Evolutionary conservation across 441 rosid species (phyloP).

Genomic region (Eruca vesicaria): DNA sequence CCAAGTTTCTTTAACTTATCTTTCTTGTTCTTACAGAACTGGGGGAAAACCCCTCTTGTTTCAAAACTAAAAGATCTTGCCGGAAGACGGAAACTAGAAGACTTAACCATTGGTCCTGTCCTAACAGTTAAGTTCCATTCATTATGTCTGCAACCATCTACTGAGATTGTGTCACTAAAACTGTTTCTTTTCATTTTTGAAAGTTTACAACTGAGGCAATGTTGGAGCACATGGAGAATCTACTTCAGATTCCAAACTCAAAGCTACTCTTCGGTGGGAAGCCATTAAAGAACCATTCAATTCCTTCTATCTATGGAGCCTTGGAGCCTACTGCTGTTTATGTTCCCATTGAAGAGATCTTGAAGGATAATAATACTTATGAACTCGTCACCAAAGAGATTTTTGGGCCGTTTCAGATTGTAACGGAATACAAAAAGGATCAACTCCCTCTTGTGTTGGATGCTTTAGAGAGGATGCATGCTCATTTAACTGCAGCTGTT

Average conservation of each 20-base stretch:
- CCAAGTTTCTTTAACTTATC: background rate
- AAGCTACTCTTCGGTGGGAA: slow-evolving; percentile 91
- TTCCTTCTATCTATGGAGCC: slow-evolving; percentile 89
- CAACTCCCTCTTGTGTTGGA: slow-evolving; percentile 80
- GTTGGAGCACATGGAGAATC: slow-evolving; percentile 73
- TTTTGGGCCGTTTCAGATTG: slow-evolving; percentile 97
- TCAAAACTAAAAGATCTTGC: slow-evolving; percentile 81
- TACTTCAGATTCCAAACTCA: slow-evolving; percentile 81
- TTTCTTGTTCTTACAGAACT: slow-evolving; percentile 50
- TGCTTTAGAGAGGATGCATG: slow-evolving; percentile 89
- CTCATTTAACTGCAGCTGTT: slow-evolving; percentile 93
- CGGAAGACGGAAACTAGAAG: slow-evolving; percentile 83
- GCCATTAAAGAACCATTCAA: slow-evolving; percentile 72
- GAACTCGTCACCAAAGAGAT: slow-evolving; percentile 85
- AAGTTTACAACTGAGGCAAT: slow-evolving; percentile 90
- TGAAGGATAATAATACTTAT: slow-evolving; percentile 55
- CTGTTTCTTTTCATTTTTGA: background rate
- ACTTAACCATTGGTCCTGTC: slow-evolving; percentile 89
- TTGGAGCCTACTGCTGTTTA: slow-evolving; percentile 83
- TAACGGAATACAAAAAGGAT: slow-evolving; percentile 75
- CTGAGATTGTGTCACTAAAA: background rate
- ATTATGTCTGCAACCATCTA: background rate
- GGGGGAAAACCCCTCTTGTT: slow-evolving; percentile 65
- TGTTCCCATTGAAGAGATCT: slow-evolving; percentile 86
- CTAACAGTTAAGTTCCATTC: slow-evolving; percentile 69